Evolutionary conservation across 208 protist genomes (phyloP).

Genomic region (Leishmania turanica): DNA sequence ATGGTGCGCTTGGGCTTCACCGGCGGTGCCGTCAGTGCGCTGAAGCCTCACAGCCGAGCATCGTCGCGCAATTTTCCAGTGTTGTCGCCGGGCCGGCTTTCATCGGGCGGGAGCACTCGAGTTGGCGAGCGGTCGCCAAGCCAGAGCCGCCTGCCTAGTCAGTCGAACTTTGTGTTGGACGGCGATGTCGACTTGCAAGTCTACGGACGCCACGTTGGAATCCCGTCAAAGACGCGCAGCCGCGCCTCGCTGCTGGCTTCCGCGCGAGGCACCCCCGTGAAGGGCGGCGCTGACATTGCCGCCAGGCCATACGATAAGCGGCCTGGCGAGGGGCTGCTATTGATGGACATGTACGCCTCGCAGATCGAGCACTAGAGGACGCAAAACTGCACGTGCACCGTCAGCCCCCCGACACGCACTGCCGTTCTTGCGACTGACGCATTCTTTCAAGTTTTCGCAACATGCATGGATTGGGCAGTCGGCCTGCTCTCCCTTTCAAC

Average conservation of each 20-base stretch:
- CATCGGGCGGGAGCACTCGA: neutral
- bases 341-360: neutral
- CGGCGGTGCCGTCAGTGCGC: neutral
- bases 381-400: neutral
- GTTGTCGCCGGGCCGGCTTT: neutral
- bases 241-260: slow-evolving; percentile 26
- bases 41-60: neutral
- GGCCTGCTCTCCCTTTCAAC: neutral
- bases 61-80: neutral
- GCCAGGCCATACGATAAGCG: slow-evolving; percentile 2
- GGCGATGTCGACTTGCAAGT: slow-evolving; percentile 23
- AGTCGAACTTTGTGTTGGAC: slow-evolving; percentile 11
- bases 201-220: slow-evolving; percentile 23
- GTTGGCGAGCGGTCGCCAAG: neutral
- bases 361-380: neutral
- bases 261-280: neutral
- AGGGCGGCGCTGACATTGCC: slow-evolving; percentile 4
- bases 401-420: neutral
- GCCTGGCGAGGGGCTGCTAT: neutral
- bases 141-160: neutral
- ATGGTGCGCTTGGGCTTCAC: slow-evolving; percentile 1
- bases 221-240: slow-evolving; percentile 15
- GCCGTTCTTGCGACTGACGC: neutral
- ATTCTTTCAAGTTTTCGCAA: neutral
- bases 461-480: neutral